Evolutionary conservation across 192 early-diverging fungal genomes (phyloP), one percentile per base, ranked within the genome.

Genomic region (Radiomyces spectabilis): DNA sequence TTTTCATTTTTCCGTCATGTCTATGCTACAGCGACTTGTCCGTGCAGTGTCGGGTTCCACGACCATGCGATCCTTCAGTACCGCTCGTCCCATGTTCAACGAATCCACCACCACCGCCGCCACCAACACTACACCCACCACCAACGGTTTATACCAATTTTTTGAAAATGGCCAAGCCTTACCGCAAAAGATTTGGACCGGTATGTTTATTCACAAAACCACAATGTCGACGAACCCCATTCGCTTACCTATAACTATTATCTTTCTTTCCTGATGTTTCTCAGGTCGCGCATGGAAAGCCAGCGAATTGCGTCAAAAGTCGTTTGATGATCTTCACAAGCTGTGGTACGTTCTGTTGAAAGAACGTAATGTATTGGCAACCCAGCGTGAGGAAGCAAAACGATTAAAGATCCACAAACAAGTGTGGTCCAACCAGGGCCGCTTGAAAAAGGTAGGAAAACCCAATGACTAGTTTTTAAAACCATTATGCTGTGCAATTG

Each of bases 251-350:
- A 27, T 19, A 15, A 15, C 16, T 2, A 27, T 32, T 49, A 13
- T 30, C 29, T 32, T 31, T 51, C 13, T 51, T 5, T 21, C 3
- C 9, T 30, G 3, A 16, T 51, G 32, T 41, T 46, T 43, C 13
- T 13, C 34, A 88, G 87, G 96, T 26, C 83, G 94, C 12, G 79
- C 89, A 41, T 98, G 96, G 96, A 72, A 73, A 50, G 87, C 87
- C 9, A 79, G 79, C 29, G 96, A 97, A 72, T 79, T 98, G 52
- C 79, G 96, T 16, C 63, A 74, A 53, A 98, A 98, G 78, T 88
- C 84, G 41, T 98, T 95, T 77, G 92, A 98, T 35, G 96, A 98
- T 68, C 75, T 98, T 55, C 96, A 96, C 70, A 88, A 86, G 70
- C 74, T 98, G 57, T 98, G 96, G 96, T 94, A 84, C 60, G 74